Evolutionary conservation across 2,329 filamentous ascomycete genomes (phyloP), one percentile per base, ranked within the genome.

Genomic region (Ophiosphaerella herpotricha): DNA sequence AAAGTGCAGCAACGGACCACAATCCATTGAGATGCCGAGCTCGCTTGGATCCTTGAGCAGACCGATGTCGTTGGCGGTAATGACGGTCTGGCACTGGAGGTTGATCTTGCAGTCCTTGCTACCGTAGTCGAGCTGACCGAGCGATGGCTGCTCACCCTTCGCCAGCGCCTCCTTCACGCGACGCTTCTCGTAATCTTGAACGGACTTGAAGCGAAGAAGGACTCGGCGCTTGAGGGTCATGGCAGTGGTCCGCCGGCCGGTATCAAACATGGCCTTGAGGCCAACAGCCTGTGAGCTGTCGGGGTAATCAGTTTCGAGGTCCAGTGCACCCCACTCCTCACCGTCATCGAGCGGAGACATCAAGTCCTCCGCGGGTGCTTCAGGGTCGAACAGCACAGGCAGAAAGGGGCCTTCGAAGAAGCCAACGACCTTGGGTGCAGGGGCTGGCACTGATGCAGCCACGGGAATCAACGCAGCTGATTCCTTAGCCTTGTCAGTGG

Each of bases 71-170:
- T 45, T 5, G 1, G 41, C 16, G 14, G 38, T 47, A 35, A 57
- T 54, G 34, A 45, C n/a, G 4, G 29, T 18, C 1, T 37, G 39
- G 13, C 35, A 43, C 21, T 50, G 48, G 2, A 58, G 41, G 13
- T 45, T 43, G 31, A 58, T 46, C 48, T 48, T 56, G 44, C 39
- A 40, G 39, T 48, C 36, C 9, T 34, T 40, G 31, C 54, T 58
- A 23, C 56, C 56, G 33, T 58, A 58, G 24, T 54, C 46, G 4
- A 57, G 41, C 32, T 58, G 56, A 16, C 50, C 48, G 4, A 52
- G 39, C 1, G 31, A 33, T 12, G 33, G 32, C 5, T 21, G 14
- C 16, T 44, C 45, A 4, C 39, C 41, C 3, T 7, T 26, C 5
- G 39, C 46, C 14, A 45, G 14, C 14, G 29, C 31, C 7, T 47